Evolutionary conservation across 2,329 filamentous ascomycete genomes (phyloP).

Genomic region (Chalaropsis ovoidea): DNA sequence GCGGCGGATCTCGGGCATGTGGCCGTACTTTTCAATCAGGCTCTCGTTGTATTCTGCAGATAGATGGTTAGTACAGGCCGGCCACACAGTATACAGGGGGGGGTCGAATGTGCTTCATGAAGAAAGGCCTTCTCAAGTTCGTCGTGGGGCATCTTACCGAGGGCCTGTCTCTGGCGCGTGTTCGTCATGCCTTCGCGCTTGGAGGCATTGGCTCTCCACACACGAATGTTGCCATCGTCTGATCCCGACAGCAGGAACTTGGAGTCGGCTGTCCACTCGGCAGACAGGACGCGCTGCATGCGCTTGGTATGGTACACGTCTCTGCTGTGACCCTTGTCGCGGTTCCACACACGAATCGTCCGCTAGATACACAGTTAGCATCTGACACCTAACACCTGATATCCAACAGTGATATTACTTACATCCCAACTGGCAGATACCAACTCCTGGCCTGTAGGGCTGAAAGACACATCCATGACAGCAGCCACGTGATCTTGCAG

Average conservation of each 20-base stretch:
- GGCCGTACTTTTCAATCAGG: conserved; percentile 70
- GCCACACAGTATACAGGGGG: background rate
- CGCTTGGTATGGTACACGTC: conserved; percentile 97
- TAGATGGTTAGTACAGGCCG: conserved; percentile 11
- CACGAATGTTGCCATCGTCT: conserved; percentile 75
- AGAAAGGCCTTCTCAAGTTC: background rate
- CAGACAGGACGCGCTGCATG: conserved; percentile 89
- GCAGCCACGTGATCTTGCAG: conserved; percentile 81
- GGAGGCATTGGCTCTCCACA: conserved; percentile 85
- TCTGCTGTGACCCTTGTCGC: conserved; percentile 69
- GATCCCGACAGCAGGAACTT: conserved; percentile 84
- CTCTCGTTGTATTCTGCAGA: conserved; percentile 70
- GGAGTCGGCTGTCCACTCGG: conserved; percentile 76
- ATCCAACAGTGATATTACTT: conserved; percentile 14
- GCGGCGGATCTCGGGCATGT: conserved; percentile 91
- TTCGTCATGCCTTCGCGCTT: conserved; percentile 76
- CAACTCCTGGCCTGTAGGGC: conserved; percentile 85
- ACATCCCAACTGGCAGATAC: conserved; percentile 72
- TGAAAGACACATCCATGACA: conserved; percentile 95
- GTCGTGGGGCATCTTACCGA: conserved; percentile 33
- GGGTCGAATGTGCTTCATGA: background rate
- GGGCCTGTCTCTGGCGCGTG: conserved; percentile 69
- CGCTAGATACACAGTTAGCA: conserved; percentile 35
- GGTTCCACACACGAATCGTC: conserved; percentile 76
- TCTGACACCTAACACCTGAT: conserved; percentile 52